phyloP scores from a whole-genome alignment of 345 rosid species.

The Gossypium longicalyx region DNA sequence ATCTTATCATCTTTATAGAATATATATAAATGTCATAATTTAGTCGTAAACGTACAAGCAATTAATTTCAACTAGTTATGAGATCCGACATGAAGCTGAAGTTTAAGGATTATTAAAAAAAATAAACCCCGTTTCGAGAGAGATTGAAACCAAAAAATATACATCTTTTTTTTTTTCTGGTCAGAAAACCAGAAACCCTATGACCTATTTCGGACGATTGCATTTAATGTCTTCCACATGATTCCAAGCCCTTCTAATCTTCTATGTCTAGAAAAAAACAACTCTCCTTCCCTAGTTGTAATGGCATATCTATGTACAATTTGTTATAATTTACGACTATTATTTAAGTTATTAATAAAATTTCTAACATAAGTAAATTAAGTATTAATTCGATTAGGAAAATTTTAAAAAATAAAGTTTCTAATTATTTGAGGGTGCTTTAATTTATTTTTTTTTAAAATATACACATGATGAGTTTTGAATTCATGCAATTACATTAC shows the following conservation, averaged over 20 bases:
- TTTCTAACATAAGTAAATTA: fast-evolving
- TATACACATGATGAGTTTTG: too few species aligned
- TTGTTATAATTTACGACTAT: too few species aligned
- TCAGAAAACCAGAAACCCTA: constrained; percentile 23
- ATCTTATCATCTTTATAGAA: too few species aligned
- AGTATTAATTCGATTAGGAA: too few species aligned
- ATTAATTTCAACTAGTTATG: constrained; percentile 27
- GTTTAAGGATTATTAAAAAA: constrained; percentile 27
- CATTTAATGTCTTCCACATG: constrained; percentile 66
- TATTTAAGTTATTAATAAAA: too few species aligned
- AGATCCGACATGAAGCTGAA: constrained; percentile 56
- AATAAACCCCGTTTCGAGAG: constrained; percentile 33
- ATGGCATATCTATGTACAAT: neutral
- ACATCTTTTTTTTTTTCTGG: neutral
- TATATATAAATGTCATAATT: too few species aligned
- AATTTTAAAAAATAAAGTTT: too few species aligned
- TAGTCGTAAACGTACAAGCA: neutral
- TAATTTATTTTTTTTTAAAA: too few species aligned
- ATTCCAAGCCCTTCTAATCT: constrained; percentile 56
- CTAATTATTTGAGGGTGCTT: too few species aligned
- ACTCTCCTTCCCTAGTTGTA: neutral
- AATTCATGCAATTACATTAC: too few species aligned
- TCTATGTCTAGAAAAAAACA: constrained; percentile 34
- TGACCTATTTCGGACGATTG: constrained; percentile 36
- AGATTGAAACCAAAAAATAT: constrained; percentile 27